Evolutionary conservation across 139 green algal species (phyloP).

Genomic region (Haematococcus lacustris): DNA sequence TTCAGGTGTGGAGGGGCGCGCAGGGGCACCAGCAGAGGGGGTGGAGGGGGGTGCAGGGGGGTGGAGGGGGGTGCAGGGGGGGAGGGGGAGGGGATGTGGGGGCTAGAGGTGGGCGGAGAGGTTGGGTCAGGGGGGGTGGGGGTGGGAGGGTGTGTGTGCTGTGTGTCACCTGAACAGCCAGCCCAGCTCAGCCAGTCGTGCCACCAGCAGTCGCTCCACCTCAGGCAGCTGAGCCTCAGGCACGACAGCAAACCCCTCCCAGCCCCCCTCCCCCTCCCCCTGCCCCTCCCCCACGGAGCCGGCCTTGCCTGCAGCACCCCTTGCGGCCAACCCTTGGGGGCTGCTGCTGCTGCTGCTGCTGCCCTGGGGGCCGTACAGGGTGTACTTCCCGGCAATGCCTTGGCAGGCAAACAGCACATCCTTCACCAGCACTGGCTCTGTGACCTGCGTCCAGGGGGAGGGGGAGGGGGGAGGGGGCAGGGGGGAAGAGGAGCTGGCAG

Average conservation of each 20-base stretch:
- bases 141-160: not conserved
- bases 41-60: no score
- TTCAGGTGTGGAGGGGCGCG: no score
- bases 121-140: not conserved
- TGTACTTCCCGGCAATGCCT: constrained; percentile 58
- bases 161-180: constrained; percentile 58
- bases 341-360: not conserved
- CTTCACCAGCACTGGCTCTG: constrained; percentile 70
- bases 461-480: no score
- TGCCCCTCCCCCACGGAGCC: no score
- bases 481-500: no score
- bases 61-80: no score
- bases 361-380: not conserved
- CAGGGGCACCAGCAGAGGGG: not conserved
- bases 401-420: constrained; percentile 77
- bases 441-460: constrained; percentile 7
- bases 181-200: constrained; percentile 59
- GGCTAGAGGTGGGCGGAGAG: not conserved
- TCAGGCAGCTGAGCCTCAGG: constrained; percentile 11
- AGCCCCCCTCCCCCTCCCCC: not conserved
- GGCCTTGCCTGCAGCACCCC: not conserved
- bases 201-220: constrained; percentile 26
- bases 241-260: constrained; percentile 10
- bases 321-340: not conserved
- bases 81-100: not conserved